Evolutionary conservation across 1,284 basidiomycete genomes (phyloP), one percentile per base, ranked within the genome.

Genomic region (Cerrena zonata): DNA sequence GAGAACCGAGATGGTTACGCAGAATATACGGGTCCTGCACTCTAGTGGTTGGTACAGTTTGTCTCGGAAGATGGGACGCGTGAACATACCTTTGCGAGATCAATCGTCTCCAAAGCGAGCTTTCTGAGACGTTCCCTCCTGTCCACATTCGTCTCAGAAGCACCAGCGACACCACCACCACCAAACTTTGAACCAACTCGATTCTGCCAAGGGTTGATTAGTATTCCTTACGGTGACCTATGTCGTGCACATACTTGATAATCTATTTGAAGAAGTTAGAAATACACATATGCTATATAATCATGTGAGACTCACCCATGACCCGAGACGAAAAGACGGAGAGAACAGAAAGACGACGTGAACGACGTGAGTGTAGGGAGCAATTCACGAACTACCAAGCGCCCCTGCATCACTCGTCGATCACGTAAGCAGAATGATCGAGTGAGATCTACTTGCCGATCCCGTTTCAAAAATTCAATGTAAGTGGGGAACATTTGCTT

Each of bases 151-250:
- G 86, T 87, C 72, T 99, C 96, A 26, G 86, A 90, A 22, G 89
- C 89, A 26, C 92, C 90, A 43, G 91, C 89, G 48, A 94, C 91
- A 76, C 93, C 94, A 64, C 93, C 93, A 53, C 92, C 91, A 58
- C 94, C 93, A 65, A 96, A 95, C 68, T 95, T 96, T 48, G 91
- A 94, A 46, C 93, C 93, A 48, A 94, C 92, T 68, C 91, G 89
- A 77, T 94, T 94, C 89, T 94, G 19, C 39, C 37, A 2, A 19
- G 13, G n/a, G 18, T 36, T 25, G 47, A 5, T 36, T n/a, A 36
- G 34, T 36, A 36, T 10, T 10, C 34, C n/a, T 36, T 36, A 10
- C 34, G n/a, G 18, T 10, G 7, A 41, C 10, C 22, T 21, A 24
- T 19, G 39, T 19, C 19, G 22, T 23, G 39, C 23, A 38, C 64